phyloP scores from a whole-genome alignment of 2,329 filamentous ascomycete species.

The Pestalotiopsis sp. region DNA sequence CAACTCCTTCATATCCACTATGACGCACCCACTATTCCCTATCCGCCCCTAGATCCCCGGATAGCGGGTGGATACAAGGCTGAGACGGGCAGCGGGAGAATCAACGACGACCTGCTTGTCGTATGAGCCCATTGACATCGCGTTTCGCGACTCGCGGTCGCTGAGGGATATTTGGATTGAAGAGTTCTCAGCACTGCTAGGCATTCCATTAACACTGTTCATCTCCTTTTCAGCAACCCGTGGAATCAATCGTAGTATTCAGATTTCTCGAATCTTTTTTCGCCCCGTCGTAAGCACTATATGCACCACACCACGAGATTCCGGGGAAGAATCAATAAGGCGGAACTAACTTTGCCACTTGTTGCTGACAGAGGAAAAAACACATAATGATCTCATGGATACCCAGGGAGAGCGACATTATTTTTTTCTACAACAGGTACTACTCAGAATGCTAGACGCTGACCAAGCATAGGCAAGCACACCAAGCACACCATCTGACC shows the following conservation, averaged over 20 bases:
- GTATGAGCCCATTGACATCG: not conserved
- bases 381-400: not conserved
- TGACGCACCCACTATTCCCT: not conserved
- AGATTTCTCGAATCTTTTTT: not conserved
- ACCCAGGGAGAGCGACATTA: not conserved
- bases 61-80: not conserved
- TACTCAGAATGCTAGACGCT: not conserved
- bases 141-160: not conserved
- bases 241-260: not conserved
- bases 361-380: not conserved
- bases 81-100: not conserved
- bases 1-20: not conserved
- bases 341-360: not conserved
- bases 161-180: not conserved
- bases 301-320: not conserved
- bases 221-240: not conserved
- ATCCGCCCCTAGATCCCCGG: slow-evolving; percentile 1
- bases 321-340: not conserved
- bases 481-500: too few relatives aligned
- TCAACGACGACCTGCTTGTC: not conserved
- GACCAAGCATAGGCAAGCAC: too few relatives aligned
- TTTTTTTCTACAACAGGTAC: not conserved
- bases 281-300: not conserved
- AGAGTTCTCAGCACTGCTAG: too few relatives aligned
- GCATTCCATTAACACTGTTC: not conserved